Evolutionary conservation across 177 flowering plant species (phyloP).

Genomic region (Vitis hybrid): DNA sequence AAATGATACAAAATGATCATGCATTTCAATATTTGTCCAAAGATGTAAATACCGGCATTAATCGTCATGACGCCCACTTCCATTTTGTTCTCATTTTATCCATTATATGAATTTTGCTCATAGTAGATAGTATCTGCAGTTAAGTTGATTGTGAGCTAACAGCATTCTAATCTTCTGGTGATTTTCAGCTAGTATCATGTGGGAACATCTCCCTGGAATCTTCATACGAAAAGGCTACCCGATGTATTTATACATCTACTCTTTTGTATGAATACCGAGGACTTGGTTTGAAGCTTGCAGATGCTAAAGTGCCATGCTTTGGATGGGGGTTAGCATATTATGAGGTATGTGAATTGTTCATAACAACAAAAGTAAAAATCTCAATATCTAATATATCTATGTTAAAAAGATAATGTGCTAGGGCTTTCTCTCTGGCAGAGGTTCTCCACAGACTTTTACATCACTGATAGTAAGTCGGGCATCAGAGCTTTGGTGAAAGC

Average conservation of each 20-base stretch:
- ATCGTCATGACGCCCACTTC: no score
- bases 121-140: background rate
- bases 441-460: slow-evolving; percentile 53
- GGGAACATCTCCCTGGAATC: slow-evolving; percentile 53
- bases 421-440: slow-evolving; percentile 40
- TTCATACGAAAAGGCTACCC: slow-evolving; percentile 54
- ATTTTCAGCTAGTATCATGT: slow-evolving; percentile 57
- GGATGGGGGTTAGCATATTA: slow-evolving; percentile 44
- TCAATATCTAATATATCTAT: background rate
- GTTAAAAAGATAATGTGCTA: slow-evolving; percentile 6
- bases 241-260: slow-evolving; percentile 61
- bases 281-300: slow-evolving; percentile 19
- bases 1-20: no score
- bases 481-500: slow-evolving; percentile 55
- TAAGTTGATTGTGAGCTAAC: background rate
- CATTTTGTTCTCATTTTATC: no score
- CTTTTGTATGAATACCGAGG: slow-evolving; percentile 41
- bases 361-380: no score
- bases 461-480: slow-evolving; percentile 54
- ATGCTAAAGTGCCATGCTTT: slow-evolving; percentile 28
- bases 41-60: no score
- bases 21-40: no score
- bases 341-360: slow-evolving; percentile 37
- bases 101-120: background rate
- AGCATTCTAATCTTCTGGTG: slow-evolving; percentile 12